Percentiles rank a stretch among this genome's conserved stretches.
Evolutionary conservation across 371 early-diverging fungal species (phyloP).

Genomic region (Funneliformis caledonium): DNA sequence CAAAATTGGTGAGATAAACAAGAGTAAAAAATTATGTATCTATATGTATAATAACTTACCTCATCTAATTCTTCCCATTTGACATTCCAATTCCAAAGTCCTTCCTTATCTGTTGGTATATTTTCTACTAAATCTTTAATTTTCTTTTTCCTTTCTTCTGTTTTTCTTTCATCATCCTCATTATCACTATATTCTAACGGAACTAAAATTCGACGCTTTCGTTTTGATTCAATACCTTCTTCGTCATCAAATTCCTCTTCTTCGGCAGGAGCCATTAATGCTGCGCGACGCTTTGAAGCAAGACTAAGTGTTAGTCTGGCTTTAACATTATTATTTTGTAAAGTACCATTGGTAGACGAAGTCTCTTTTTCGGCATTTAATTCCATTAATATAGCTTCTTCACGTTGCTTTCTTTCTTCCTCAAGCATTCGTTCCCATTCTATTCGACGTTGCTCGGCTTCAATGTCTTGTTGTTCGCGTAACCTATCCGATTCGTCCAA

Average conservation of each 20-base stretch:
- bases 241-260: slow-evolving; percentile 63
- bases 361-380: slow-evolving; percentile 45
- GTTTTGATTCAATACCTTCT: slow-evolving; percentile 52
- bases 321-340: slow-evolving; percentile 21
- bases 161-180: slow-evolving; percentile 46
- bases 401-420: slow-evolving; percentile 50
- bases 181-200: slow-evolving; percentile 65
- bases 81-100: slow-evolving; percentile 74
- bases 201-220: slow-evolving; percentile 62
- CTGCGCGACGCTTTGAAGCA: slow-evolving; percentile 40
- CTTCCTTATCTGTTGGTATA: slow-evolving; percentile 81
- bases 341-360: slow-evolving; percentile 40
- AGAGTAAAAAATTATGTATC: background rate
- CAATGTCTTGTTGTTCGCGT: slow-evolving; percentile 61
- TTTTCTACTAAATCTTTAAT: slow-evolving; percentile 69
- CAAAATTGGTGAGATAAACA: background rate
- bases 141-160: slow-evolving; percentile 63
- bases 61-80: slow-evolving; percentile 80
- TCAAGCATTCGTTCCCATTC: slow-evolving; percentile 45
- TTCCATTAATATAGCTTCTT: slow-evolving; percentile 41
- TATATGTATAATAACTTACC: slow-evolving; percentile 47
- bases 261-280: slow-evolving; percentile 50
- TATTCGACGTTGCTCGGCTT: slow-evolving; percentile 47
- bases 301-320: slow-evolving; percentile 39
- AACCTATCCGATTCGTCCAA: slow-evolving; percentile 72